Percentiles rank a stretch among this genome's conserved stretches.
Conservation (phyloP, 169 alveolate species). For the Haemoproteus tartakovskyi region DNA sequence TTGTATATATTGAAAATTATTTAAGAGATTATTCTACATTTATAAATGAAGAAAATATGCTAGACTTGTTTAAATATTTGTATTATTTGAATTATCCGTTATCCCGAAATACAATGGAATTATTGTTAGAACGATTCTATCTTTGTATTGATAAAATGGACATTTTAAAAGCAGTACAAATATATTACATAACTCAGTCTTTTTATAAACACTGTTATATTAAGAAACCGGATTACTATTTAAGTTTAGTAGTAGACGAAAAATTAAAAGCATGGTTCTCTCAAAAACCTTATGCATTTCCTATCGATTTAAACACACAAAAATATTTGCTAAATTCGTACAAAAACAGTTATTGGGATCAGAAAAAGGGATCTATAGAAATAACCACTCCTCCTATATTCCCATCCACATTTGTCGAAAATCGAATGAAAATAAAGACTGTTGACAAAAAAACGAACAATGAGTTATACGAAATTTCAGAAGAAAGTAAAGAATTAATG, state of each 20-base stretch:
- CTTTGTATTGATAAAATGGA: conserved; percentile 36
- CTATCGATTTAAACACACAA: no score
- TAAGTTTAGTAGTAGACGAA: conserved; percentile 22
- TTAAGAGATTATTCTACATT: conserved; percentile 21
- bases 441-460: background rate
- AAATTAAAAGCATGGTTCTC: conserved; percentile 4
- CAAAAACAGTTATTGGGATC: no score
- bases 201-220: conserved; percentile 27
- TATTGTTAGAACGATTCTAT: conserved; percentile 23
- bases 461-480: background rate
- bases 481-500: conserved; percentile 12
- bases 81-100: conserved; percentile 40
- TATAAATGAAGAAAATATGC: conserved; percentile 27
- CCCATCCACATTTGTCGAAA: no score
- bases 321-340: no score
- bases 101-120: conserved; percentile 5
- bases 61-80: conserved; percentile 31
- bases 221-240: conserved; percentile 16
- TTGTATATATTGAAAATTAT: conserved; percentile 31
- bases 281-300: no score
- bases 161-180: conserved; percentile 22
- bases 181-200: conserved; percentile 19
- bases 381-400: no score
- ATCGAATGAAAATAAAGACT: no score
- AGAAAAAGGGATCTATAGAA: no score